phyloP scores from a whole-genome alignment of 257 asterid genomes.

The Solanum rostratum region DNA sequence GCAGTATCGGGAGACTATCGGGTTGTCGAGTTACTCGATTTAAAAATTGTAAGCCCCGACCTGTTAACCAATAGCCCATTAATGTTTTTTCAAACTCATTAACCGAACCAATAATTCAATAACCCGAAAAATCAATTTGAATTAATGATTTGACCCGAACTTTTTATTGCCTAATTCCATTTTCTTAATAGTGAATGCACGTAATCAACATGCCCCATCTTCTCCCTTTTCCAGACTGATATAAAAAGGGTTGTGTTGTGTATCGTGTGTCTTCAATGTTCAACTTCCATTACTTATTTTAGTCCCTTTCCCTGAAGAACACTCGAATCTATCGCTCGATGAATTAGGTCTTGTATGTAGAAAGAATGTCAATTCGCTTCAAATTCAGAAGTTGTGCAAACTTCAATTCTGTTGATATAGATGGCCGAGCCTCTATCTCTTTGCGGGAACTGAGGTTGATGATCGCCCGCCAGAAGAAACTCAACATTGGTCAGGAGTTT shows the following conservation, averaged over 20 bases:
- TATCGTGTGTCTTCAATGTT: not conserved
- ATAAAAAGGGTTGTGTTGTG: not conserved
- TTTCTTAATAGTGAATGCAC: too few relatives aligned
- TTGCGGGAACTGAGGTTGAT: slow-evolving; percentile 39
- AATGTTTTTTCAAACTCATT: too few relatives aligned
- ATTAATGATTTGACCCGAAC: too few relatives aligned
- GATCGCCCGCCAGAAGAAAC: slow-evolving; percentile 33
- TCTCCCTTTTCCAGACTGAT: not conserved
- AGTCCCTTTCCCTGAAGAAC: not conserved
- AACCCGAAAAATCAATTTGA: too few relatives aligned
- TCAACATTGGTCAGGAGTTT: slow-evolving; percentile 48
- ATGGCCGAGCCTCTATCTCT: slow-evolving; percentile 45
- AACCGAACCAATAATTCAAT: too few relatives aligned
- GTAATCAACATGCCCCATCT: too few relatives aligned
- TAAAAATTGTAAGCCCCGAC: too few relatives aligned
- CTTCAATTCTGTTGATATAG: slow-evolving; percentile 52
- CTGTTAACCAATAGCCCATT: too few relatives aligned
- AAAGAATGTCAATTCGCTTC: slow-evolving; percentile 68
- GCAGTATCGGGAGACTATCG: too few relatives aligned
- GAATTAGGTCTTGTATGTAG: not conserved
- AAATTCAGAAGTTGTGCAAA: slow-evolving; percentile 62
- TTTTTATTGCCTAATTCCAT: too few relatives aligned
- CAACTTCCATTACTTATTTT: not conserved
- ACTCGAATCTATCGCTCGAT: not conserved
- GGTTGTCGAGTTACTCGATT: too few relatives aligned